Conservation (phyloP, 352 stramenopile genomes). For the Phytophthora idaei region DNA sequence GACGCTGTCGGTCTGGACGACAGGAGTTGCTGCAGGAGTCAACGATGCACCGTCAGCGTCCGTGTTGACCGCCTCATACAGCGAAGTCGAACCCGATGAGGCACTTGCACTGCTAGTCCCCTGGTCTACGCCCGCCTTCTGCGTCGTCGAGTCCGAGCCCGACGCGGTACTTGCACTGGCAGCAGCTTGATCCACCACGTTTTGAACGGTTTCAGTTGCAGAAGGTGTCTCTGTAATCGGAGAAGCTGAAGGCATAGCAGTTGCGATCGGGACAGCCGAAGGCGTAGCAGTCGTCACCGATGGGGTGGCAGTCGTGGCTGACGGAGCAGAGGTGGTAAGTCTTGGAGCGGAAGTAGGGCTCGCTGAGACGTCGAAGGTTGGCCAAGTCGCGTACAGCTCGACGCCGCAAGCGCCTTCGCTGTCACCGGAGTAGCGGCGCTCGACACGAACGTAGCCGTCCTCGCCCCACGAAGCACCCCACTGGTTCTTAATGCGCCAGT, state of each 20-base stretch:
- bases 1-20: constrained; percentile 10
- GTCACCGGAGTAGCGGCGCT: constrained; percentile 52
- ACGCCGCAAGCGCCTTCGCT: constrained; percentile 64
- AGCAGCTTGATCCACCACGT: constrained; percentile 10
- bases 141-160: constrained; percentile 10
- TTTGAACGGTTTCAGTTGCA: constrained; percentile 3
- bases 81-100: constrained; percentile 9
- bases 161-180: constrained; percentile 4
- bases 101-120: constrained; percentile 5
- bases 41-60: neutral
- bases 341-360: constrained; percentile 15
- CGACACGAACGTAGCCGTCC: constrained; percentile 67
- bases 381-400: constrained; percentile 60
- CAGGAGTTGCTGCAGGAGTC: constrained; percentile 2
- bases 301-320: constrained; percentile 13
- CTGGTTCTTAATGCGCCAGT: constrained; percentile 79
- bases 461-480: constrained; percentile 77
- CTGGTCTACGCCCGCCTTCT: constrained; percentile 17
- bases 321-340: constrained; percentile 13
- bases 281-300: constrained; percentile 11
- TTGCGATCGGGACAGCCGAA: constrained; percentile 8
- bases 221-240: constrained; percentile 14
- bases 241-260: constrained; percentile 3
- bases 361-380: constrained; percentile 44
- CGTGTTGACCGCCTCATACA: constrained; percentile 12